Percentiles rank a stretch among this genome's conserved stretches.
phyloP scores from a whole-genome alignment of 164 flowering plant genomes.

The Piper longum region DNA sequence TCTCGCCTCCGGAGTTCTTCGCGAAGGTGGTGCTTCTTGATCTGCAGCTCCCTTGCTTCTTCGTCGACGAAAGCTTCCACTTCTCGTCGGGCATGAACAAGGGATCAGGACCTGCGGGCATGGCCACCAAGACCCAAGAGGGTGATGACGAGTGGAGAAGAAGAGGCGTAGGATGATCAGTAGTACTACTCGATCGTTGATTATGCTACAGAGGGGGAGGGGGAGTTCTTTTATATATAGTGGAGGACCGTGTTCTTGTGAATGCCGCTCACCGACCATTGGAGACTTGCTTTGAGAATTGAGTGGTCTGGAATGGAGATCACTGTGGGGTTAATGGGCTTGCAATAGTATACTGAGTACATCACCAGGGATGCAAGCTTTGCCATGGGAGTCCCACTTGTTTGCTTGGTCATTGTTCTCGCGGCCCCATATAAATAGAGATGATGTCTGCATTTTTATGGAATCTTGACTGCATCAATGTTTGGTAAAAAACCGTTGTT shows the following conservation, averaged over 20 bases:
- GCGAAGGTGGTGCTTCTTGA: conserved; percentile 5
- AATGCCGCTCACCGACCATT: no score
- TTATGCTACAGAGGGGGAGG: no score
- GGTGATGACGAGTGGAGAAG: not conserved
- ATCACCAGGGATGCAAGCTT: conserved; percentile 11
- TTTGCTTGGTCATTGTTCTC: not conserved
- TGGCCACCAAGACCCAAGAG: not conserved
- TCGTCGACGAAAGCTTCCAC: conserved; percentile 21
- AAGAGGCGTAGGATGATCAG: no score
- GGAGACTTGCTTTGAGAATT: no score
- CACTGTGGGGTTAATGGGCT: conserved; percentile 4
- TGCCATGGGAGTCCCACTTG: conserved; percentile 10
- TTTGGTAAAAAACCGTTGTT: no score
- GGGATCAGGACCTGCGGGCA: conserved; percentile 2
- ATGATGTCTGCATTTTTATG: not conserved
- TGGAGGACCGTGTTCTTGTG: no score
- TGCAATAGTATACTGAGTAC: no score
- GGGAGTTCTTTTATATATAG: no score
- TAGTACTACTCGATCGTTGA: no score
- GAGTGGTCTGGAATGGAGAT: not conserved
- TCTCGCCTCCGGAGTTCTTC: conserved; percentile 13
- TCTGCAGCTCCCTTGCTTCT: conserved; percentile 13
- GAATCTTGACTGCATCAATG: not conserved
- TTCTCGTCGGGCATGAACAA: conserved; percentile 24
- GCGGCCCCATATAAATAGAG: not conserved